Percentiles rank a stretch among this genome's conserved stretches.
These are phyloP conservation scores for Rhizoclosmatium sp. DNA, from an alignment of 192 early-diverging fungal genomes.

Conservation along the genomic window DNA sequence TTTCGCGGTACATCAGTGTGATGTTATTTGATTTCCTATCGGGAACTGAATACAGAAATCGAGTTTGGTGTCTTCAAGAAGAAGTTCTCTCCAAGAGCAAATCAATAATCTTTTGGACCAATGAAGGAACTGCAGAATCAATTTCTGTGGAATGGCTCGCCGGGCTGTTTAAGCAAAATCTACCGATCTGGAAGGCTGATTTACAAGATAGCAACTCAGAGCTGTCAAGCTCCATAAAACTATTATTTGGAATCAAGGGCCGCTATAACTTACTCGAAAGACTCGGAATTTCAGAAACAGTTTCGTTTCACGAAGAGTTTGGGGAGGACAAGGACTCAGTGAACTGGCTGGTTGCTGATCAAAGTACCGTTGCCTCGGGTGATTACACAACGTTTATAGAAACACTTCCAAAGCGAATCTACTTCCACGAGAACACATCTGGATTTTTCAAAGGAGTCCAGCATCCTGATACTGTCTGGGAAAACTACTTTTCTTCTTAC, in stretches of 20 bases:
- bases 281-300: background rate
- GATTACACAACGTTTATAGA: background rate
- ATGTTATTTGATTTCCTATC: background rate
- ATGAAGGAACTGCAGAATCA: background rate
- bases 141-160: background rate
- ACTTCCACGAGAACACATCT: background rate
- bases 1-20: background rate
- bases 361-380: background rate
- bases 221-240: background rate
- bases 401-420: background rate
- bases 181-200: background rate
- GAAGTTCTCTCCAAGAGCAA: constrained; percentile 12
- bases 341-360: background rate
- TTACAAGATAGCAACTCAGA: background rate
- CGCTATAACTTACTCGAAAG: background rate
- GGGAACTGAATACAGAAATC: constrained; percentile 2
- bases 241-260: background rate
- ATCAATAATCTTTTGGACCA: background rate
- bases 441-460: background rate
- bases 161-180: background rate
- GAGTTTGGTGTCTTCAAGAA: constrained; percentile 14
- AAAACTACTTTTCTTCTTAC: background rate
- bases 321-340: background rate
- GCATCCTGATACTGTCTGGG: constrained; percentile 3
- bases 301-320: background rate